Evolutionary conservation across 78 protist genomes (phyloP), one percentile per base, ranked within the genome.

Genomic region (Anaeramoeba flamelloides): DNA sequence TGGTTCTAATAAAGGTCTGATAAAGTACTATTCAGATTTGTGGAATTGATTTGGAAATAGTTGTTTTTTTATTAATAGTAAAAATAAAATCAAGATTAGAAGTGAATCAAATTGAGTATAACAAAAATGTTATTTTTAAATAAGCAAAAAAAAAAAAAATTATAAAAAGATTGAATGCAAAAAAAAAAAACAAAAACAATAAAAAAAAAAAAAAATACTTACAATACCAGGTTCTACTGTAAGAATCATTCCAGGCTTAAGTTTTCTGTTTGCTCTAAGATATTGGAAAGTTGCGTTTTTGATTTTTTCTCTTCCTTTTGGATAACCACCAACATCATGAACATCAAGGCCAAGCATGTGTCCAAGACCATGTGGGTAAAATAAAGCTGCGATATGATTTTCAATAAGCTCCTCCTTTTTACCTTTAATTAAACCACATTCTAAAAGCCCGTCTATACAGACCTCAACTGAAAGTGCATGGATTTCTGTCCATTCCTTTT

Each of bases 401-500:
- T 53, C 69, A 8, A 53, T 53, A 8, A 53, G 17, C 17, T 53
- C 69, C 8, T 53, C 69, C 8, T 26, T 26, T 26, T 53, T 17
- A 53, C 69, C 69, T 17, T 53, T 53, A 53, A 53, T 17, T 17
- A 53, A 53, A 53, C 69, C 69, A 53, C 8, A 26, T 53, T 53
- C 17, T 17, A 53, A 53, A 8, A 53, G 17, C 8, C 69, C 69
- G 34, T 53, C 17, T 26, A 53, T 8, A 53, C 8, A 26, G 17
- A 17, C 17, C 17, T 53, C 17, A 53, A 53, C 69, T 26, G 69
- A 8, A 8, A 88, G 77, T 40, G 64, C 41, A 82, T 91, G 94
- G 89, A 91, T 84, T 39, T 87, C 92, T 36, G 85, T 77, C 91
- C 91, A 91, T 12, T 2, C 36, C 36, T 87, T 90, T 39, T 91